Evolutionary conservation across 129 eudicot genomes (phyloP).

Genomic region (Chrysanthemum seticuspe): DNA sequence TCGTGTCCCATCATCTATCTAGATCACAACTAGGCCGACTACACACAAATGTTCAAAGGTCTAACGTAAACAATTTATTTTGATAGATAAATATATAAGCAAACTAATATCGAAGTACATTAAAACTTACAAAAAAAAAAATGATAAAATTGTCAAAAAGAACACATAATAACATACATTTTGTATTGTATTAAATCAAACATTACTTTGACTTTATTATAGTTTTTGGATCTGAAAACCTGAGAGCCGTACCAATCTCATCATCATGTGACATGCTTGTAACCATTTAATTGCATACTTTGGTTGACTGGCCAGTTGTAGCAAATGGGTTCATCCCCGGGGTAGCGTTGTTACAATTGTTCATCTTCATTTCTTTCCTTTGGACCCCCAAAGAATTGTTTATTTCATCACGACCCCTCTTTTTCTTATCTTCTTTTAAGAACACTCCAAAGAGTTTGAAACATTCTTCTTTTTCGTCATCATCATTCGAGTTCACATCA

Average conservation of each 20-base stretch:
- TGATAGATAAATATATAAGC: no score
- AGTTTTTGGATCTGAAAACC: neutral
- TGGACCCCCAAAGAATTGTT: conserved; percentile 31
- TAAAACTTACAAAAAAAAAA: conserved; percentile 16
- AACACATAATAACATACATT: conserved; percentile 8
- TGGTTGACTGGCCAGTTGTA: conserved; percentile 42
- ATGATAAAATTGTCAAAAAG: no score
- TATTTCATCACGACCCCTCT: conserved; percentile 55
- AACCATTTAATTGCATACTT: conserved; percentile 49
- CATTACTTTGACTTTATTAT: no score
- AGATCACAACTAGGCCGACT: no score
- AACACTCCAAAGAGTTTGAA: conserved; percentile 77
- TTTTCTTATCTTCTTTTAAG: conserved; percentile 53
- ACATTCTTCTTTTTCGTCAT: conserved; percentile 35
- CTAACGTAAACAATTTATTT: no score
- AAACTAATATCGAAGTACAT: neutral
- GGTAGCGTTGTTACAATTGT: conserved; percentile 22
- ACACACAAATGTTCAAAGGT: no score
- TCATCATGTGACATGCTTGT: conserved; percentile 3
- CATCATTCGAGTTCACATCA: conserved; percentile 16
- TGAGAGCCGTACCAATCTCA: neutral
- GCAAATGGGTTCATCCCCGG: conserved; percentile 43
- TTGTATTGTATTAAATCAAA: neutral
- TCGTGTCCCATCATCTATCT: no score
- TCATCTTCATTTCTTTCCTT: conserved; percentile 44